Base-by-base conservation (phyloP, 495 filamentous ascomycete genomes). In the Hyaloscypha finlandica region DNA sequence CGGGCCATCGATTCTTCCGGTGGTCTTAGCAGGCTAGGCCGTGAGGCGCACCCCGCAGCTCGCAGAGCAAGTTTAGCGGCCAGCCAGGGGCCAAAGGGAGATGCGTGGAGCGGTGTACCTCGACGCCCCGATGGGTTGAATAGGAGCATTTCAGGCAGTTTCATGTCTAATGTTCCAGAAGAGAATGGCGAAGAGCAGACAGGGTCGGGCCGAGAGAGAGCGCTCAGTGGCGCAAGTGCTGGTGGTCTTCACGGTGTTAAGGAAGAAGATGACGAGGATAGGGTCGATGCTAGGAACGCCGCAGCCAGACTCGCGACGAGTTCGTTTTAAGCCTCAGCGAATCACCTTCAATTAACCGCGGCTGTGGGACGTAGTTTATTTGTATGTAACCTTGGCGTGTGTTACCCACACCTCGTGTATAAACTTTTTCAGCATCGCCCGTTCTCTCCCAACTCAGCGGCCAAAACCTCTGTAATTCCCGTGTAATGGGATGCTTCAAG, bases 41-140 rank as follows among this genome's bases (percentile, higher is more conserved):
- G 95, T 56, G 96, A 99, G 76, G 79, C 89, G 32, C 94, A 96
- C 74, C 93, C 95, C 0, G 79, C 89, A 8, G 79, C 80, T 20
- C 85, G 95, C 56, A 86, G 94, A 59, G 74, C 90, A 25, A 97
- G 91, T 74, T 74, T 96, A 53, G 88, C 89, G 4, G 89, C 90
- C 6, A 93, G 90, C 72, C 95, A 99, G 77, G 96, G 96, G 2
- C 94, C 95, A 16, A 93, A 93, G 78, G 95, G 96, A 6, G 95
- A 99, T 75, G 90, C 96, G 9, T 99, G 95, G 95, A 96, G 92
- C 72, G 96, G 96, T 37, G 92, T 97, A 35, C 92, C 93, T 22
- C 86, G 95, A 68, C 84, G 93, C 68, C 83, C 84, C 42, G 92
- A 93, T 73, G 89, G 85, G n/a, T 75, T 92, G 60, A 88, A 86